A percentile compares a stretch with the other conserved stretches of the same genome.
These are phyloP conservation scores for Hyaloscypha variabilis DNA, from an alignment of 495 filamentous ascomycete species.

Conservation along the genomic window DNA sequence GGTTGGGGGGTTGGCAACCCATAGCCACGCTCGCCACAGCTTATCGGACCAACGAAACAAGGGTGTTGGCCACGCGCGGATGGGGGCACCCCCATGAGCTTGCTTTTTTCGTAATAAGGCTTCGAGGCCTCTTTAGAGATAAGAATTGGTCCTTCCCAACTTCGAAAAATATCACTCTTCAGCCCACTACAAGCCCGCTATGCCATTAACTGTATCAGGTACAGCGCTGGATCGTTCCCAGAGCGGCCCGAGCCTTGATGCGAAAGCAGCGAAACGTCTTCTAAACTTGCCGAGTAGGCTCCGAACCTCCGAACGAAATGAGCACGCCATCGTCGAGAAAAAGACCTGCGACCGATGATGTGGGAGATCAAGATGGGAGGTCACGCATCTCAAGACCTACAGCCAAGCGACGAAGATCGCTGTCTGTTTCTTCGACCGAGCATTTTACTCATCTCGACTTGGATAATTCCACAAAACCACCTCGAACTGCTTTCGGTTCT, in stretches of 20 bases:
- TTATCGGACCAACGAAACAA: neutral
- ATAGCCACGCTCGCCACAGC: neutral
- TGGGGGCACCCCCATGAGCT: neutral
- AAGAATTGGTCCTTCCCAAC: neutral
- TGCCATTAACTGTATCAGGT: neutral
- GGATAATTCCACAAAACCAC: neutral
- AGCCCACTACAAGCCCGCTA: neutral
- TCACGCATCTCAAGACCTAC: neutral
- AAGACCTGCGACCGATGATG: neutral
- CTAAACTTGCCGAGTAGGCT: neutral
- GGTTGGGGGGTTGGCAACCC: no score
- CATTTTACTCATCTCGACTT: neutral
- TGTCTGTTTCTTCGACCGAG: neutral
- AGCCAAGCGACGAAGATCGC: conserved; percentile 5
- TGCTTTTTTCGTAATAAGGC: neutral
- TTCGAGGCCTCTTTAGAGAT: neutral
- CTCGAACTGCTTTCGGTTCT: neutral
- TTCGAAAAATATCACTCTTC: neutral
- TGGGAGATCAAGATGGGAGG: neutral
- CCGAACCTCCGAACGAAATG: neutral
- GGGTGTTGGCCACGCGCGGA: neutral
- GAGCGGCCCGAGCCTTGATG: neutral
- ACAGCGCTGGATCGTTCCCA: neutral
- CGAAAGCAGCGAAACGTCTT: neutral
- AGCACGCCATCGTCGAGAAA: conserved; percentile 1